These are phyloP conservation scores for Persicaria maculosa DNA, from an alignment of 148 eudicot species.

Conservation along the genomic window DNA sequence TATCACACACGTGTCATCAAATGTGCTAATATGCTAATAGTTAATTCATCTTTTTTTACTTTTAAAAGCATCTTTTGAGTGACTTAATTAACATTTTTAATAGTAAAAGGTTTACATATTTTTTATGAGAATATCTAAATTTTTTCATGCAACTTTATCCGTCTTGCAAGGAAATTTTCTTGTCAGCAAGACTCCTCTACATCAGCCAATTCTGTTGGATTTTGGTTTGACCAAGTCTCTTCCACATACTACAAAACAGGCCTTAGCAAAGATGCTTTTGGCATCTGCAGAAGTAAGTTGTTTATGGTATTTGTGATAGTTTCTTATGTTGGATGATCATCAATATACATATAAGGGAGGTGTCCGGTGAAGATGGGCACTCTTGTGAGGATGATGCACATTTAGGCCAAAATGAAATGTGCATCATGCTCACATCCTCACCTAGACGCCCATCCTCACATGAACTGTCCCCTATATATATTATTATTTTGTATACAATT, in stretches of 20 bases:
- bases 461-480: too few relatives aligned
- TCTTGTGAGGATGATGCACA: too few relatives aligned
- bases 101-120: not conserved
- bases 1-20: not conserved
- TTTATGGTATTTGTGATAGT: not conserved
- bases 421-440: too few relatives aligned
- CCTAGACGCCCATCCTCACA: too few relatives aligned
- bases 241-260: constrained; percentile 76
- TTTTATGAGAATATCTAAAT: not conserved
- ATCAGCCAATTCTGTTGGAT: constrained; percentile 84
- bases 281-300: constrained; percentile 85
- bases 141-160: constrained; percentile 12
- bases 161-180: constrained; percentile 74
- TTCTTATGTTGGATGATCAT: not conserved
- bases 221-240: constrained; percentile 91
- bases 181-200: constrained; percentile 87
- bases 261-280: constrained; percentile 93
- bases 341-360: not conserved
- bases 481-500: not conserved
- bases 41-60: not conserved
- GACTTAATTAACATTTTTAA: not conserved
- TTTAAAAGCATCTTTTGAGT: not conserved
- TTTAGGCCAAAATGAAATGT: too few relatives aligned
- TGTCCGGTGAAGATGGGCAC: too few relatives aligned
- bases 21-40: not conserved